These are phyloP conservation scores for Ogataea ganodermae DNA, from an alignment of 805 yeast species.

Conservation along the genomic window DNA sequence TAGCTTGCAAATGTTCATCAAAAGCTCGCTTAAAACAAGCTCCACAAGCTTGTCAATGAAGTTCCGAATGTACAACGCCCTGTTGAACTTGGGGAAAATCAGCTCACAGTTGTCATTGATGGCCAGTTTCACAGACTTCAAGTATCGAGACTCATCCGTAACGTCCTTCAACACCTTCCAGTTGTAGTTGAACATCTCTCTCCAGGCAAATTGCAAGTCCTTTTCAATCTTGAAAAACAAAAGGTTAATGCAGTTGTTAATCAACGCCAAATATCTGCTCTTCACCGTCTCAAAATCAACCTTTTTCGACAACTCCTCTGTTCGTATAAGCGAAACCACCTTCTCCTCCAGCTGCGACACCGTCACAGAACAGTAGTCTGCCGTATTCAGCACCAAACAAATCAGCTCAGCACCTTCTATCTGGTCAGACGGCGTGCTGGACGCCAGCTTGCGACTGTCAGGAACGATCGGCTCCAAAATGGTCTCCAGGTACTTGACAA, in stretches of 20 bases:
- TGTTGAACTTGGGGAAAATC: slow-evolving; percentile 59
- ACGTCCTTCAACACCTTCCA: slow-evolving; percentile 70
- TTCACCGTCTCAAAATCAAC: slow-evolving; percentile 59
- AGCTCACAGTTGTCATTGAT: slow-evolving; percentile 46
- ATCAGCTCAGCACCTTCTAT: slow-evolving; percentile 66
- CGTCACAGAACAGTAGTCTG: slow-evolving; percentile 84
- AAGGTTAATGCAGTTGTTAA: slow-evolving; percentile 57
- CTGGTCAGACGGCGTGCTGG: slow-evolving; percentile 39
- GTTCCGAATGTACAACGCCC: slow-evolving; percentile 71
- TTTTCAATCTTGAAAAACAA: slow-evolving; percentile 58
- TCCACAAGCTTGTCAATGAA: slow-evolving; percentile 79
- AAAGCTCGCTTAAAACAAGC: slow-evolving; percentile 53
- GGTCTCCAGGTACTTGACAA: slow-evolving; percentile 57
- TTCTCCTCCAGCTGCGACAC: slow-evolving; percentile 74
- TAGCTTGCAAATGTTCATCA: slow-evolving; percentile 57
- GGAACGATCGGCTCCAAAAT: slow-evolving; percentile 55
- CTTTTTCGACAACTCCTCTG: slow-evolving; percentile 38
- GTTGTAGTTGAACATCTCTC: slow-evolving; percentile 75
- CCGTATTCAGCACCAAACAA: slow-evolving; percentile 78
- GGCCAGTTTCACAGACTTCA: slow-evolving; percentile 54
- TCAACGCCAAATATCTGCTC: slow-evolving; percentile 56
- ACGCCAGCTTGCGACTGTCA: slow-evolving; percentile 29
- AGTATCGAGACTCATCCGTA: slow-evolving; percentile 71
- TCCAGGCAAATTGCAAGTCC: slow-evolving; percentile 73
- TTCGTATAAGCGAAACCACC: slow-evolving; percentile 40